Percentiles rank a stretch among this genome's conserved stretches.
Conservation (phyloP, 345 rosid species). For the Citrus australasica region DNA sequence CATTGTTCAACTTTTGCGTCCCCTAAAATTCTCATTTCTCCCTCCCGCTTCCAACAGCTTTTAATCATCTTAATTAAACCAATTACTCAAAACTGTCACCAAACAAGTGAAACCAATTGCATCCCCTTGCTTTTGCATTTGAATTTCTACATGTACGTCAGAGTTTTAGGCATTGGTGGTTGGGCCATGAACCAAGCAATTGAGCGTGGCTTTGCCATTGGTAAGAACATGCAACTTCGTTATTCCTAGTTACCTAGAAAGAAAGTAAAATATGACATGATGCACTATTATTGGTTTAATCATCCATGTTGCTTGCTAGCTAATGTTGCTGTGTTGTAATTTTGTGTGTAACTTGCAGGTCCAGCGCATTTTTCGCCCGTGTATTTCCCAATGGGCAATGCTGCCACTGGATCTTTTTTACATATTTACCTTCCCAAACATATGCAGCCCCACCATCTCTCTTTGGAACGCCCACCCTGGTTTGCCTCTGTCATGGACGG, state of each 20-base stretch:
- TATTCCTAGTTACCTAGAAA: too few species aligned
- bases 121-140: conserved; percentile 47
- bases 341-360: conserved; percentile 33
- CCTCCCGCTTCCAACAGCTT: conserved; percentile 6
- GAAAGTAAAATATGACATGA: too few species aligned
- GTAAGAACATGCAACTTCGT: conserved; percentile 26
- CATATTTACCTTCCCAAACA: too few species aligned
- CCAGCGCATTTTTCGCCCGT: conserved; percentile 88
- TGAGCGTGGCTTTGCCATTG: conserved; percentile 69
- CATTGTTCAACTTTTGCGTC: not conserved
- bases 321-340: not conserved
- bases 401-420: conserved; percentile 77
- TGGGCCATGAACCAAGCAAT: conserved; percentile 86
- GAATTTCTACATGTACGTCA: conserved; percentile 67
- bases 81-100: conserved; percentile 43
- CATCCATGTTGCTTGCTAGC: not conserved
- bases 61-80: not conserved
- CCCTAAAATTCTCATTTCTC: not conserved
- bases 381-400: conserved; percentile 89
- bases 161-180: conserved; percentile 68
- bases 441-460: not conserved
- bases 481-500: not conserved
- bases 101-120: conserved; percentile 50
- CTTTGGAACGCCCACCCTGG: not conserved
- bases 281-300: too few species aligned